Evolutionary conservation across 371 early-diverging fungal genomes (phyloP).

Genomic region (Dinochytrium kinnereticum): DNA sequence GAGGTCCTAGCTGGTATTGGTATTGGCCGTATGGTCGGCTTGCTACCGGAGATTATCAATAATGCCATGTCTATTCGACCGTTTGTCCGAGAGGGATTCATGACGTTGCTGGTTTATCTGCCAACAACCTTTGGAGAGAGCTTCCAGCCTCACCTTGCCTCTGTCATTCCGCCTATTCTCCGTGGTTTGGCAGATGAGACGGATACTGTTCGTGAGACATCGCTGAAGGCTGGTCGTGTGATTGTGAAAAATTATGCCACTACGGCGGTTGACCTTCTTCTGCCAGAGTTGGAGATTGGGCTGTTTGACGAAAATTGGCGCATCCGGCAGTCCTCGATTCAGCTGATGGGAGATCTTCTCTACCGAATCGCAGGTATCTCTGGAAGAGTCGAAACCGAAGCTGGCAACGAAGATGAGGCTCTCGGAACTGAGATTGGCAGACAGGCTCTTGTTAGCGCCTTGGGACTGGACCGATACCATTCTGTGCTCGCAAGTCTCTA

Average conservation of each 20-base stretch:
- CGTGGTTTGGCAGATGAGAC: slow-evolving; percentile 94
- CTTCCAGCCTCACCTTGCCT: slow-evolving; percentile 88
- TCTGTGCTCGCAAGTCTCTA: slow-evolving; percentile 91
- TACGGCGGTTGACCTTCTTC: slow-evolving; percentile 83
- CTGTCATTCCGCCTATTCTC: slow-evolving; percentile 86
- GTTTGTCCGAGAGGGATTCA: slow-evolving; percentile 95
- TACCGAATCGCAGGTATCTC: slow-evolving; percentile 89
- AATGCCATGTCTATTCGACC: slow-evolving; percentile 76
- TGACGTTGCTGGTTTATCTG: slow-evolving; percentile 90
- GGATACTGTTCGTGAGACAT: slow-evolving; percentile 92
- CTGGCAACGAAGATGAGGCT: slow-evolving; percentile 49
- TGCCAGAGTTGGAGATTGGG: slow-evolving; percentile 91
- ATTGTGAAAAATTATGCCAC: slow-evolving; percentile 89
- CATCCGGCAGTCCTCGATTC: slow-evolving; percentile 92
- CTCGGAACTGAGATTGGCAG: slow-evolving; percentile 70
- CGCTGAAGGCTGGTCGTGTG: slow-evolving; percentile 90
- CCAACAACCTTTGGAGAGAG: slow-evolving; percentile 91
- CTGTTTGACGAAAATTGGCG: slow-evolving; percentile 93
- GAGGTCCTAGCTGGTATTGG: slow-evolving; percentile 94
- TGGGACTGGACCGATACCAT: slow-evolving; percentile 88
- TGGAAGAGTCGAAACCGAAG: slow-evolving; percentile 57
- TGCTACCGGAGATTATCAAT: slow-evolving; percentile 89
- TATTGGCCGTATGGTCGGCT: slow-evolving; percentile 80
- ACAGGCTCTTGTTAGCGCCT: slow-evolving; percentile 77
- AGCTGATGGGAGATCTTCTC: slow-evolving; percentile 93